phyloP scores from a whole-genome alignment of 352 stramenopile species.

The Pythium insidiosum region DNA sequence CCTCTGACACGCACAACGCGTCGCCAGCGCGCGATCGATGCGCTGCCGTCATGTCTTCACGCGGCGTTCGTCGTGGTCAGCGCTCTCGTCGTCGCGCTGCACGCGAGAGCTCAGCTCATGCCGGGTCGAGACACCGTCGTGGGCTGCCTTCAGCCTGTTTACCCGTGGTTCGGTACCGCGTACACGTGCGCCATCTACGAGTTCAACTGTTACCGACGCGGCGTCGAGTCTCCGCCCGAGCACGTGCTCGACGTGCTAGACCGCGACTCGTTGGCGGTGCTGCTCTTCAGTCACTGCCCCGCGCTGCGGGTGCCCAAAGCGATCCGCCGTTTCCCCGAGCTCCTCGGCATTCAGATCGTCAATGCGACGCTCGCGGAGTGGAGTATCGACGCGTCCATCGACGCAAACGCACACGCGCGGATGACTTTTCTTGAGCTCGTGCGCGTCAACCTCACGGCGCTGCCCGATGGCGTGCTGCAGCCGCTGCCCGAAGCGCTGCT shows the following conservation, averaged over 20 bases:
- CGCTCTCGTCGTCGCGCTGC: background rate
- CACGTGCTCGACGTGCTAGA: constrained; percentile 12
- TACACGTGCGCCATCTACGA: constrained; percentile 12
- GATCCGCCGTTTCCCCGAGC: constrained; percentile 17
- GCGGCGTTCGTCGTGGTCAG: background rate
- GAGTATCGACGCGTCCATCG: constrained; percentile 11
- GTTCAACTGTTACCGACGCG: constrained; percentile 18
- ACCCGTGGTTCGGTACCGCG: constrained; percentile 15
- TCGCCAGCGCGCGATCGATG: no score
- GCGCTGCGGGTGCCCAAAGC: constrained; percentile 6
- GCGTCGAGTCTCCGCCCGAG: background rate
- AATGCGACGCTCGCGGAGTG: constrained; percentile 22
- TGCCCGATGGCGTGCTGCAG: constrained; percentile 13
- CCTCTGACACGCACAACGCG: no score
- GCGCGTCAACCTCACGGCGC: constrained; percentile 20
- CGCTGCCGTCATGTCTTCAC: no score
- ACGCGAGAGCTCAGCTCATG: background rate
- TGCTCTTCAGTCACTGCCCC: constrained; percentile 23
- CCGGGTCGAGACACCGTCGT: background rate
- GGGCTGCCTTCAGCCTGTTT: constrained; percentile 6
- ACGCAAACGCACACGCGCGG: constrained; percentile 4
- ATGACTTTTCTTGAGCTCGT: constrained; percentile 18
- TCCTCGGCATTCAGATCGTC: constrained; percentile 26
- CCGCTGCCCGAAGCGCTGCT: constrained; percentile 11
- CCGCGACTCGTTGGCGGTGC: constrained; percentile 2